Evolutionary conservation across 768 basidiomycete species (phyloP), one percentile per base, ranked within the genome.

Genomic region (Daedalea quercina): DNA sequence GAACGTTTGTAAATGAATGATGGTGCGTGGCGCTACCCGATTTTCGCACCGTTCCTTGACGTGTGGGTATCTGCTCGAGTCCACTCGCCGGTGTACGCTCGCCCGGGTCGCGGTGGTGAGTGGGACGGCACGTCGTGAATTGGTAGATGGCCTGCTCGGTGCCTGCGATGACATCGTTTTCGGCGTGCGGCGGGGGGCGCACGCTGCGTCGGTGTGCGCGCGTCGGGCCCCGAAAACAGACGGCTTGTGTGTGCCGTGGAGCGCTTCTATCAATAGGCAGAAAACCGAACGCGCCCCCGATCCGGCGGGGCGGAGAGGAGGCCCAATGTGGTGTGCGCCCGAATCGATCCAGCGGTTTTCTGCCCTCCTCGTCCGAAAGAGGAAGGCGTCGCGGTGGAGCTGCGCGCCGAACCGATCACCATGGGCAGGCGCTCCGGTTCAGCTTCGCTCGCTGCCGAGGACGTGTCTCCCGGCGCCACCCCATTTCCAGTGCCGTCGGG

Each of bases 261-360:
- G 20, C 20, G 44, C 20, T 44, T 26, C 44, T 44, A 44, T 44
- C 44, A 44, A 44, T 44, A 28, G 25, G 46, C 46, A 33, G 46
- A 47, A 47, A 24, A 6, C n/a, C n/a, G n/a, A 3, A 20, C 44
- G 9, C 11, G 23, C 46, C 44, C 43, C 50, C 26, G 23, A 41
- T 47, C 23, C 4, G 44, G 44, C 26, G 22, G 12, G n/a, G 15
- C 9, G 42, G 48, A 54, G 24, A 40, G 44, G n/a, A 37, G 48
- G 53, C 47, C 53, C 48, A 49, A 49, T 54, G 48, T 47, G 48
- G 48, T 41, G 48, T 47, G 48, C 53, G 53, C 53, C 53, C 43
- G 28, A 22, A 54, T 54, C 53, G 53, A 54, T 54, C 15, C 48
- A 24, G 25, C 15, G 42, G 25, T 28, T 49, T 44, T 50, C 45